These are phyloP conservation scores for Paraphaeosphaeria sporulosa DNA, from an alignment of 2,329 filamentous ascomycete species.

Conservation along the genomic window DNA sequence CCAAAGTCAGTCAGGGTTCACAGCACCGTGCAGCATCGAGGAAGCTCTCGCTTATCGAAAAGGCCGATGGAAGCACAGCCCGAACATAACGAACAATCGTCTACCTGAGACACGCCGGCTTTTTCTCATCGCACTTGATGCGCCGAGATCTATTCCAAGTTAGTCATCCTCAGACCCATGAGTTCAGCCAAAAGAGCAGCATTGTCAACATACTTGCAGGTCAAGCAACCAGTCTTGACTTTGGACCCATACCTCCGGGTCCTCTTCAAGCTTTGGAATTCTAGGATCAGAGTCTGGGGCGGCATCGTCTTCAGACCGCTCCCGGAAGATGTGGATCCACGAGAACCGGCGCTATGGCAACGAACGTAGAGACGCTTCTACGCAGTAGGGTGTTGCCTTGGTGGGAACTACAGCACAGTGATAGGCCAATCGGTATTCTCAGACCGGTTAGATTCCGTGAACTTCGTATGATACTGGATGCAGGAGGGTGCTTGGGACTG, in stretches of 20 bases:
- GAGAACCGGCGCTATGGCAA: background rate
- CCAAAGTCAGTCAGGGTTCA: slow-evolving; percentile 11
- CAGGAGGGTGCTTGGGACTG: background rate
- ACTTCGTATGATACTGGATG: background rate
- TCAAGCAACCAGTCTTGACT: slow-evolving; percentile 24
- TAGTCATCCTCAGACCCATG: background rate
- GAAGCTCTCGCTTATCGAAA: background rate
- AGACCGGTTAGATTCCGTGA: background rate
- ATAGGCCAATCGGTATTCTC: background rate
- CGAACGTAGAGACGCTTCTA: background rate
- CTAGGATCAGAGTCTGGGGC: slow-evolving; percentile 3
- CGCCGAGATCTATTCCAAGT: slow-evolving; percentile 8
- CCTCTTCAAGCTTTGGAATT: slow-evolving; percentile 17
- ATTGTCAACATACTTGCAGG: slow-evolving; percentile 19
- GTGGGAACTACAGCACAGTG: background rate
- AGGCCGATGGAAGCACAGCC: background rate
- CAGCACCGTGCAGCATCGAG: slow-evolving; percentile 11
- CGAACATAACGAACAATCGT: background rate
- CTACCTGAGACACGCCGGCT: slow-evolving; percentile 11
- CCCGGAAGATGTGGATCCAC: background rate
- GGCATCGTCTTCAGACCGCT: background rate
- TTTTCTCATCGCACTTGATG: slow-evolving; percentile 11
- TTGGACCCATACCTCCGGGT: slow-evolving; percentile 21
- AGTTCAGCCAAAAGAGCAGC: background rate
- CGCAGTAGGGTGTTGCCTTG: background rate